Conservation (phyloP, 176 grass and related monocot species). For the Ensete ventricosum region DNA sequence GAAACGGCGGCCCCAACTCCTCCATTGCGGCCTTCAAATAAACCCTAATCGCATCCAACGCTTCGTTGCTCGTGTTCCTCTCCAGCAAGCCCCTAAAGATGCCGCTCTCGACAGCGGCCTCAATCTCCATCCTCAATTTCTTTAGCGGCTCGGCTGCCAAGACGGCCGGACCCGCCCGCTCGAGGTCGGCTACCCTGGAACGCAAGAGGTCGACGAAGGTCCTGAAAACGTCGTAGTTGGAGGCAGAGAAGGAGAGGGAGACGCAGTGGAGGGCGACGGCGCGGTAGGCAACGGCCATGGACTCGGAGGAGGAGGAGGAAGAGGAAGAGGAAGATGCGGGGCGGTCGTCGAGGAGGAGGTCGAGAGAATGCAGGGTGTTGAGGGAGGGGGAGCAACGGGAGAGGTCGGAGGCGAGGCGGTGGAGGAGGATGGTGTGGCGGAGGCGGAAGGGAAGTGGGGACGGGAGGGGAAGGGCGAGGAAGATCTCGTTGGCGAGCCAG, state of each 20-base stretch:
- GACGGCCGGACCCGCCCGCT: neutral
- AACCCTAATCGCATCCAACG: conserved; percentile 12
- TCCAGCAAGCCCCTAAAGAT: neutral
- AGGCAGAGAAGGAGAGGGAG: neutral
- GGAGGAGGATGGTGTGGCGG: conserved; percentile 10
- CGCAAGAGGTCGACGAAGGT: neutral
- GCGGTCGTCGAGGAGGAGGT: conserved; percentile 11
- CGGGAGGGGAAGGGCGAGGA: conserved; percentile 12
- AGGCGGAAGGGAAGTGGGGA: conserved; percentile 1
- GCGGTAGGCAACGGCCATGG: conserved; percentile 11
- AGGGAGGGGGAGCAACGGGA: neutral
- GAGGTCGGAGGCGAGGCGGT: conserved; percentile 16
- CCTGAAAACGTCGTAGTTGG: neutral
- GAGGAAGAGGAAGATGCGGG: neutral
- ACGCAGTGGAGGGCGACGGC: conserved; percentile 8
- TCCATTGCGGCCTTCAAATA: conserved; percentile 12
- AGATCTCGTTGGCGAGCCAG: neutral
- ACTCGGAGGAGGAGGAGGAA: neutral
- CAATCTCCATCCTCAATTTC: conserved; percentile 8
- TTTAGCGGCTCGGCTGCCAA: conserved; percentile 1
- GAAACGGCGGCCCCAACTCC: conserved; percentile 6
- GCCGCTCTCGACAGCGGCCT: neutral
- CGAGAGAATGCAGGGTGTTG: conserved; percentile 8
- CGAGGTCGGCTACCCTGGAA: neutral
- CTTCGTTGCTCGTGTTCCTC: neutral